Percentiles rank a stretch among this genome's conserved stretches.
Conservation (phyloP, 257 asterid species). For the Craterostigma plantagineum region DNA sequence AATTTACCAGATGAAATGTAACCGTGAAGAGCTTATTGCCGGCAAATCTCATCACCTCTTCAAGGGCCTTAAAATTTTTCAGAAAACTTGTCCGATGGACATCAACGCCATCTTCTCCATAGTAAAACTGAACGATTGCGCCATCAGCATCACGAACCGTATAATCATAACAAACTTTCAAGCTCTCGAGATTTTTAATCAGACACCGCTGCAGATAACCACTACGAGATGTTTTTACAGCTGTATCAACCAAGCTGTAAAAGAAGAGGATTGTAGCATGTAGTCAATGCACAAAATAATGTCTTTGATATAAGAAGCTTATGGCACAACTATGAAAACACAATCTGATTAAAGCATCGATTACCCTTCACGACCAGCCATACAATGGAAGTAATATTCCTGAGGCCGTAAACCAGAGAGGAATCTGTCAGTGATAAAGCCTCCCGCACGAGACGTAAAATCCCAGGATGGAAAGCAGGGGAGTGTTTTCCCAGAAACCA, state of each 20-base stretch:
- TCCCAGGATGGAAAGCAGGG: slow-evolving; percentile 97
- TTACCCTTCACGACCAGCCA: slow-evolving; percentile 99
- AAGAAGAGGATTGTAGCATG: background rate
- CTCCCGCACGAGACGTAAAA: slow-evolving; percentile 90
- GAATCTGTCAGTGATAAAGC: slow-evolving; percentile 88
- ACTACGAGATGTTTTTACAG: slow-evolving; percentile 98
- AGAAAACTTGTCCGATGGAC: slow-evolving; percentile 77
- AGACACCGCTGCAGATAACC: slow-evolving; percentile 92
- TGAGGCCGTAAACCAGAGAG: slow-evolving; percentile 95
- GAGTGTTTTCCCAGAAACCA: slow-evolving; percentile 95
- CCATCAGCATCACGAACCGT: slow-evolving; percentile 98
- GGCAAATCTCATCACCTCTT: slow-evolving; percentile 34
- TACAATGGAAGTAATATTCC: slow-evolving; percentile 95
- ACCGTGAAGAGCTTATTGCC: slow-evolving; percentile 1
- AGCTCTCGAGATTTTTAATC: slow-evolving; percentile 78
- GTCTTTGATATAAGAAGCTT: no score
- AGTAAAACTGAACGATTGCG: slow-evolving; percentile 70
- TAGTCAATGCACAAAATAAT: background rate
- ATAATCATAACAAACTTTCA: slow-evolving; percentile 78
- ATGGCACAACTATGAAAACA: background rate
- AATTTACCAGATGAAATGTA: background rate
- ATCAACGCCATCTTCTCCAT: slow-evolving; percentile 97
- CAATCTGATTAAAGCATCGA: slow-evolving; percentile 3
- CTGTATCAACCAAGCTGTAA: slow-evolving; percentile 88
- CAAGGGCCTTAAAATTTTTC: slow-evolving; percentile 65